Evolutionary conservation across 176 grass and related monocot genomes (phyloP).

Genomic region (Ensete ventricosum): DNA sequence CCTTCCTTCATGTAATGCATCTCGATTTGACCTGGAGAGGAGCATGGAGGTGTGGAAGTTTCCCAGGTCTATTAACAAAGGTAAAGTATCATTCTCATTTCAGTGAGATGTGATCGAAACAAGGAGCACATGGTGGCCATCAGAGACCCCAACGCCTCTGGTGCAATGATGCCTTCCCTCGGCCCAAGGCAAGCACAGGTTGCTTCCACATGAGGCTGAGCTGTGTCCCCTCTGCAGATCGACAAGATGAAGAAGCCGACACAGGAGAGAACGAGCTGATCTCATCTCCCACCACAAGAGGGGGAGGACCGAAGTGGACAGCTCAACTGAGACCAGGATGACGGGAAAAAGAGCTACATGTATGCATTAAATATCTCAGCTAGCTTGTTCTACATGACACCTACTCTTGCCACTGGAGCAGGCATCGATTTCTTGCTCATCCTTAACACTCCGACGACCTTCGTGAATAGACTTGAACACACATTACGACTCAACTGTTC

Average conservation of each 20-base stretch:
- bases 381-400: neutral
- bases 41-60: neutral
- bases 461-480: too few relatives aligned
- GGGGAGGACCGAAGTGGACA: neutral
- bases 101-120: neutral
- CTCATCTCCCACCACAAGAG: neutral
- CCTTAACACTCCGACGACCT: neutral
- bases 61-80: neutral
- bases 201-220: slow-evolving; percentile 6
- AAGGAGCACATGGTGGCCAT: neutral
- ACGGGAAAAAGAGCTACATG: neutral
- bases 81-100: too few relatives aligned
- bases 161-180: neutral
- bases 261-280: neutral
- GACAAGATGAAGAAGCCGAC: neutral
- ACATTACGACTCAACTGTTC: too few relatives aligned
- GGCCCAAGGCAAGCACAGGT: slow-evolving; percentile 1
- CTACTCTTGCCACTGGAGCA: neutral
- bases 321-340: neutral
- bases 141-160: neutral
- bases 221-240: neutral
- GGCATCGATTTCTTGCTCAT: neutral
- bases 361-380: neutral
- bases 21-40: neutral
- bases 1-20: neutral